Base-by-base conservation (phyloP, 345 rosid species). In the thale cress (Arabidopsis thaliana) region DNA sequence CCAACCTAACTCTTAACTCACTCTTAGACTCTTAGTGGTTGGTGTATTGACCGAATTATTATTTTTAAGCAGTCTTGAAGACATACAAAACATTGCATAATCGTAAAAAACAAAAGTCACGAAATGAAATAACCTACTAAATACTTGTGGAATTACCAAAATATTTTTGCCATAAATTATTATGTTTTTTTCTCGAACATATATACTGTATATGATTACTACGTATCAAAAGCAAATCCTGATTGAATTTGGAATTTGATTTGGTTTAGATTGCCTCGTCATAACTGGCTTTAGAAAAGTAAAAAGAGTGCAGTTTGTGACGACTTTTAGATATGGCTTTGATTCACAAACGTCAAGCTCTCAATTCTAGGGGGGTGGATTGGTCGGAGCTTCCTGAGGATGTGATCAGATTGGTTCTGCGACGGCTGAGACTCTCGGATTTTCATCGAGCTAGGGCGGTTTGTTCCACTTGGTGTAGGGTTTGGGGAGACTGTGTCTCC, bases 241-340 rank as follows among this genome's bases (percentile, higher is more conserved):
- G 45, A 9, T 41, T 12, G n/a, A 41, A 41, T 41, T 41, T 41
- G 45, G 14, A 41, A 41, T 41, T 12, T 41, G 45, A 41, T 3
- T 41, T 41, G 45, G n/a, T 12, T 41, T 41, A 12, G 1, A 11
- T 41, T 41, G 12, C 14, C 46, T 12, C 5, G 46, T 44, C 8
- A 44, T 44, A 42, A 42, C 16, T 42, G 16, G 5, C 46, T 42
- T 42, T 28, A 28, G 30, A 28, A 16, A 16, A 16, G 20, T 16
- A 16, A 16, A 16, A 16, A 16, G 20, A 16, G 20, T 16, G 44
- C 44, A 40, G 44, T 40, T 2, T 40, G 1, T 40, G 4, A 0
- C 13, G 28, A 49, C 28, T 49, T 44, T 49, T 22, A 49, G 55
- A 49, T 49, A 49, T 49, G 55, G 55, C 55, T 49, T 49, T 49